phyloP scores from a whole-genome alignment of 169 alveolate species.

The Plasmodium vivax region DNA sequence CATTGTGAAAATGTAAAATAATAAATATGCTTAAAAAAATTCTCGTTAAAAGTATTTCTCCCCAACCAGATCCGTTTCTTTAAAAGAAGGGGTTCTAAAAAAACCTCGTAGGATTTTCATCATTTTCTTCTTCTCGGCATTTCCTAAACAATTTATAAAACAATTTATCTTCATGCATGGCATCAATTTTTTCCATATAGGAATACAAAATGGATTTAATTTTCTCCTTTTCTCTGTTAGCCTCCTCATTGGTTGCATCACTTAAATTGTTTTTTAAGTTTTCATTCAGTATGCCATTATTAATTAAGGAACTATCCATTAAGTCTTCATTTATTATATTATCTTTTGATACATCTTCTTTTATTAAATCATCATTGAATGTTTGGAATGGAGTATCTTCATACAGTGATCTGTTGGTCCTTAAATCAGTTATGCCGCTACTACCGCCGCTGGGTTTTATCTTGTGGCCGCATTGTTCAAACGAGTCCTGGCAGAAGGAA shows the following conservation, averaged over 20 bases:
- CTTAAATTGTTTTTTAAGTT: neutral
- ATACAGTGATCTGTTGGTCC: neutral
- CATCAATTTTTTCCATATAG: conserved; percentile 17
- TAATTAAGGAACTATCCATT: neutral
- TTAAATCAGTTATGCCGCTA: neutral
- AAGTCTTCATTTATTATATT: neutral
- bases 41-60: neutral
- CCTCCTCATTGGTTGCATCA: neutral
- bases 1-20: neutral
- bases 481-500: neutral
- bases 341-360: neutral
- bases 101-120: neutral
- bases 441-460: neutral
- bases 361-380: neutral
- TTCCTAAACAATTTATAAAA: neutral
- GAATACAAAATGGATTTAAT: conserved; percentile 29
- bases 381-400: neutral
- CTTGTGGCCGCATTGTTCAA: neutral
- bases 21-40: neutral
- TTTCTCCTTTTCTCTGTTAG: conserved; percentile 12
- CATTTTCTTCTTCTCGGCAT: conserved; percentile 40
- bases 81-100: conserved; percentile 5
- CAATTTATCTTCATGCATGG: conserved; percentile 1
- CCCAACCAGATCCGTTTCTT: neutral
- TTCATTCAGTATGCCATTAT: neutral